These are phyloP conservation scores for Globisporangium recalcitrans DNA, from an alignment of 352 stramenopile genomes.

Conservation along the genomic window DNA sequence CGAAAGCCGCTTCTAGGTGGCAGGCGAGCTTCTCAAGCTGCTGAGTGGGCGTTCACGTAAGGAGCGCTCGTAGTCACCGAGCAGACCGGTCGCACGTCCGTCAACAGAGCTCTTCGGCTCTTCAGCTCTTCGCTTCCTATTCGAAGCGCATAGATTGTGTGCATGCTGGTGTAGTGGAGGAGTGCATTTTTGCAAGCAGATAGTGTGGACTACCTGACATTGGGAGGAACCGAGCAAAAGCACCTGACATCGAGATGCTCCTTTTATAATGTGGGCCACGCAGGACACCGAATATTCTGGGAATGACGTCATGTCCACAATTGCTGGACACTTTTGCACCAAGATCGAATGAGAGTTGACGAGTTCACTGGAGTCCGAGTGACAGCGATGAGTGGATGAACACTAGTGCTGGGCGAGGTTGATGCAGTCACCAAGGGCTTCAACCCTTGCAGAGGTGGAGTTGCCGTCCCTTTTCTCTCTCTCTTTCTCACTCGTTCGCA, in stretches of 20 bases:
- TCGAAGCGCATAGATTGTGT: neutral
- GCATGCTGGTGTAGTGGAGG: neutral
- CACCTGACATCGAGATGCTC: too few species aligned
- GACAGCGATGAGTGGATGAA: neutral
- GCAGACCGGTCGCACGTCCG: neutral
- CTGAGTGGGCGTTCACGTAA: neutral
- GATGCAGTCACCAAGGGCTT: neutral
- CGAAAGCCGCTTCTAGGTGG: neutral
- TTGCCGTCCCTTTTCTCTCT: neutral
- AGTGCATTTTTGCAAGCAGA: neutral
- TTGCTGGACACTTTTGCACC: neutral
- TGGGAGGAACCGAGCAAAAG: neutral
- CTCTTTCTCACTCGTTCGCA: neutral
- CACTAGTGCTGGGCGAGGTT: neutral
- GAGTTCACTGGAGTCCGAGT: too few species aligned
- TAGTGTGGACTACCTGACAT: neutral
- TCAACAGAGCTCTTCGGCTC: neutral
- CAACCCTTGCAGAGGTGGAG: neutral
- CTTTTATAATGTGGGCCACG: neutral
- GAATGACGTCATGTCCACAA: neutral
- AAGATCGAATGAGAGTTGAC: too few species aligned
- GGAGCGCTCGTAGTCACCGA: neutral
- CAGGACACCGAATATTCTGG: neutral
- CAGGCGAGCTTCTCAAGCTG: neutral
- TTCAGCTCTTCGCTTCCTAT: neutral